Percentiles rank a stretch among this genome's conserved stretches.
Evolutionary conservation across 768 basidiomycete genomes (phyloP).

Genomic region (Boletus tomentosulus): DNA sequence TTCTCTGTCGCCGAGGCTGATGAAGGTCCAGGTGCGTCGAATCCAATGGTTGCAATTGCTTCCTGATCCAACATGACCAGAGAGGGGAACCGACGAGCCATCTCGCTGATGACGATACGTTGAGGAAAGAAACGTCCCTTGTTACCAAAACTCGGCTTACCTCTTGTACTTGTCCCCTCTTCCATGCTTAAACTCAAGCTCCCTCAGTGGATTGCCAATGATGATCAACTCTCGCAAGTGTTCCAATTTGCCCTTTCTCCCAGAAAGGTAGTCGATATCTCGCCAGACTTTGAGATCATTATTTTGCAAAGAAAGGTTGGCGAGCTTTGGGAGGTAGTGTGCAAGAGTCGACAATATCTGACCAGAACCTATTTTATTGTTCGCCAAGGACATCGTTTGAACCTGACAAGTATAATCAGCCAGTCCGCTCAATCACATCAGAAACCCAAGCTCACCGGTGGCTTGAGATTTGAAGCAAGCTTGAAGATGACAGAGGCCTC

Average conservation of each 20-base stretch:
- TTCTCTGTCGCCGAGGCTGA: conserved; percentile 34
- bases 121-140: background rate
- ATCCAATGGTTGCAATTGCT: conserved; percentile 70
- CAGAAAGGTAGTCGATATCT: conserved; percentile 65
- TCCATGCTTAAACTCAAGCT: conserved; percentile 52
- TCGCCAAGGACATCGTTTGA: conserved; percentile 80
- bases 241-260: conserved; percentile 52
- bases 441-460: conserved; percentile 46
- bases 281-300: conserved; percentile 67
- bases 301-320: conserved; percentile 75
- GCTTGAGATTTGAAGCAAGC: conserved; percentile 72
- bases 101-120: conserved; percentile 49
- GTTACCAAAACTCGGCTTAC: conserved; percentile 37
- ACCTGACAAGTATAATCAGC: conserved; percentile 38
- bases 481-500: conserved; percentile 88
- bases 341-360: conserved; percentile 56
- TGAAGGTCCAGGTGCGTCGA: conserved; percentile 64
- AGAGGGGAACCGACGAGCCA: conserved; percentile 75
- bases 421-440: background rate
- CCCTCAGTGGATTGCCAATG: conserved; percentile 71
- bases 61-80: conserved; percentile 82
- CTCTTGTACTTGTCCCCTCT: conserved; percentile 63
- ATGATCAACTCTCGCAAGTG: conserved; percentile 71
- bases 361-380: conserved; percentile 64
- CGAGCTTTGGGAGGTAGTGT: conserved; percentile 74